A percentile compares a stretch with the other conserved stretches of the same genome.
phyloP scores from a whole-genome alignment of 2,329 filamentous ascomycete species.

The Ophiostoma sp. region DNA sequence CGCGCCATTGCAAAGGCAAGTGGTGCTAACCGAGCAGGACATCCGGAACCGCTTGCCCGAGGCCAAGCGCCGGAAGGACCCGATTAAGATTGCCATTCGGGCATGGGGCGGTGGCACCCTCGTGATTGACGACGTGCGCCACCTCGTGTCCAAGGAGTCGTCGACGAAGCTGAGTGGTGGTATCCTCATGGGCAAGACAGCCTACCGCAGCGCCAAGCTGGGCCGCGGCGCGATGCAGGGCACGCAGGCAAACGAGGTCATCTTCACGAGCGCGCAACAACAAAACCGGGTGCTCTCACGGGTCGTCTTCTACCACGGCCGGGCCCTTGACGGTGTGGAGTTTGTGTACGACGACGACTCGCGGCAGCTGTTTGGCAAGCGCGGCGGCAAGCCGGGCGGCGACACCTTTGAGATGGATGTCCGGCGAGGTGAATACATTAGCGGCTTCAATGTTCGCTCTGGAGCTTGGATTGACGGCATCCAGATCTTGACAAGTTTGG shows the following conservation, averaged over 20 bases:
- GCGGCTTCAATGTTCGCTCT: slow-evolving; percentile 80
- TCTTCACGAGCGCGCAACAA: slow-evolving; percentile 68
- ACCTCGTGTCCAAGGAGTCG: slow-evolving; percentile 69
- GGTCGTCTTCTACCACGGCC: slow-evolving; percentile 74
- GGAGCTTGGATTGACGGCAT: slow-evolving; percentile 85
- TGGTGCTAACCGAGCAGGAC: slow-evolving; percentile 73
- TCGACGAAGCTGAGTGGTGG: slow-evolving; percentile 72
- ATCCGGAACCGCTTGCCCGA: slow-evolving; percentile 71
- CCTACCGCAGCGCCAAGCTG: slow-evolving; percentile 73
- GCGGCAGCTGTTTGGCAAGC: slow-evolving; percentile 82
- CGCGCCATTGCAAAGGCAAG: slow-evolving; percentile 63
- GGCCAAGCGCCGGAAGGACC: slow-evolving; percentile 65
- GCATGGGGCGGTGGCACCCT: slow-evolving; percentile 73
- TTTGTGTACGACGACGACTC: slow-evolving; percentile 89
- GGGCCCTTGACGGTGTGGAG: slow-evolving; percentile 80
- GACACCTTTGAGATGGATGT: slow-evolving; percentile 81
- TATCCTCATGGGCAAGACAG: slow-evolving; percentile 61
- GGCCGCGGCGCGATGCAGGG: slow-evolving; percentile 72
- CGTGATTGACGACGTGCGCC: slow-evolving; percentile 73
- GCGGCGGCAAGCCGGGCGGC: slow-evolving; percentile 67
- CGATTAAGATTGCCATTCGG: slow-evolving; percentile 69
- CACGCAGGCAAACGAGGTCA: slow-evolving; percentile 67
- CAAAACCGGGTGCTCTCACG: slow-evolving; percentile 72
- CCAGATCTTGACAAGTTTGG: slow-evolving; percentile 84
- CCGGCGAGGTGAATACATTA: slow-evolving; percentile 78